These are phyloP conservation scores for Pseudophaeomoniella oleicola DNA, from an alignment of 2,329 filamentous ascomycete species.

Conservation along the genomic window DNA sequence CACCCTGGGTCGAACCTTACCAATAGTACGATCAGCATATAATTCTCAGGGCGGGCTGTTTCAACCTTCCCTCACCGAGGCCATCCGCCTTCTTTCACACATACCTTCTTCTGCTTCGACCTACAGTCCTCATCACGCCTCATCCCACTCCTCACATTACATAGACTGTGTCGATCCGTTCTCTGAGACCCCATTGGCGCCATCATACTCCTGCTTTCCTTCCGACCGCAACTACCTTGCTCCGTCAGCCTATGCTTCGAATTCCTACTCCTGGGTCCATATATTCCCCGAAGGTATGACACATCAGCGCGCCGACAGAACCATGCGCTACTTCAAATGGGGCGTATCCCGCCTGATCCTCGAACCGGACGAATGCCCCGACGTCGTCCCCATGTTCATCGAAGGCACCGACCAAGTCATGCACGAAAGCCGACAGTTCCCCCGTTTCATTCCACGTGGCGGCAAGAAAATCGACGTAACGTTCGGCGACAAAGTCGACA, in stretches of 20 bases:
- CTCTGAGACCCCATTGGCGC: constrained; percentile 26
- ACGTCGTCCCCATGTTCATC: constrained; percentile 87
- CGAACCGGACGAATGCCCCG: constrained; percentile 73
- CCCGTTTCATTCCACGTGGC: constrained; percentile 64
- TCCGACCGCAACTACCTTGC: constrained; percentile 55
- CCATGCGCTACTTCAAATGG: constrained; percentile 97
- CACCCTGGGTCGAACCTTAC: constrained; percentile 73
- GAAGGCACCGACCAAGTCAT: constrained; percentile 81
- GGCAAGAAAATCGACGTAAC: constrained; percentile 57
- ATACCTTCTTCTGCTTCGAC: constrained; percentile 6
- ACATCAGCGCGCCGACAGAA: constrained; percentile 65
- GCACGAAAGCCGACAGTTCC: constrained; percentile 67
- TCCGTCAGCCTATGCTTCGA: constrained; percentile 55
- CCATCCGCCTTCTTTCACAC: constrained; percentile 62
- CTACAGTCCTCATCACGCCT: constrained; percentile 27
- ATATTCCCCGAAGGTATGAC: constrained; percentile 93
- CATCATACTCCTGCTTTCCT: constrained; percentile 41
- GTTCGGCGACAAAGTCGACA: constrained; percentile 66
- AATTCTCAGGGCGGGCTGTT: constrained; percentile 72
- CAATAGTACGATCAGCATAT: constrained; percentile 68
- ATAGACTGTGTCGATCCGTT: constrained; percentile 28
- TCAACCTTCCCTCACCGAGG: constrained; percentile 76
- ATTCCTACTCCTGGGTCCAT: constrained; percentile 75
- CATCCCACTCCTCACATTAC: constrained; percentile 33
- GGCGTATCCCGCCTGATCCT: constrained; percentile 82